Base-by-base conservation (phyloP, 2,329 filamentous ascomycete genomes). In the Colletotrichum gloeosporioides region DNA sequence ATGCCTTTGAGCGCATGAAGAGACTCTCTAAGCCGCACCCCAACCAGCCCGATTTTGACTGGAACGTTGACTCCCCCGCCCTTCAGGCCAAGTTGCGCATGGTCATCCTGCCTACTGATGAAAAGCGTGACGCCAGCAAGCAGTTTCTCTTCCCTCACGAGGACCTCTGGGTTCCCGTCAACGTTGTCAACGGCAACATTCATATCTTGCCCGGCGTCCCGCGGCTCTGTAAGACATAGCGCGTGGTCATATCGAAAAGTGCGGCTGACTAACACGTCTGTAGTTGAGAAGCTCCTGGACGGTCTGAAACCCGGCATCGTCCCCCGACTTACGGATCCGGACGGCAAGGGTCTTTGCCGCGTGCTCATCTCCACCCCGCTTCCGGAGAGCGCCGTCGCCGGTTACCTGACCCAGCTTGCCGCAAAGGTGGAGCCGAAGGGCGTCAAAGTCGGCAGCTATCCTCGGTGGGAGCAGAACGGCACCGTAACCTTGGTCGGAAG, bases 381-480 rank as follows among this genome's bases (percentile, higher is more conserved):
- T 85, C 89, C 94, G 1, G 97, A 99, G 88, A 98, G 96, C 84
- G 91, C 90, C 22, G 92, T 98, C 36, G 96, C 97, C 15, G 91
- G 89, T 22, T 98, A 95, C 83, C 88, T 99, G 81, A 96, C 95
- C 1, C 90, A 95, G 78, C 87, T 99, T 77, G 95, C 96, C 6
- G 90, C 88, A 32, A 92, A 92, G 83, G 94, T 96, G 27, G 93
- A 92, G 83, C 87, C 92, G 1, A 92, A 91, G 81, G 96, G 95
- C 4, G 90, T 99, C 81, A 99, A 99, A 87, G 95, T 99, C 18
- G 97, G 97, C 63, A 98, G 95, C 85, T 99, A 99, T 85, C 97
- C 97, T 44, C 89, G 95, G 71, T 98, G 96, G 96, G 95, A 94
- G 7, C 96, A 95, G 89, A 92, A 92, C 81, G 99, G 99, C 85